Evolutionary conservation across 2,329 filamentous ascomycete genomes (phyloP), one percentile per base, ranked within the genome.

Genomic region (Colletotrichum tropicicola): DNA sequence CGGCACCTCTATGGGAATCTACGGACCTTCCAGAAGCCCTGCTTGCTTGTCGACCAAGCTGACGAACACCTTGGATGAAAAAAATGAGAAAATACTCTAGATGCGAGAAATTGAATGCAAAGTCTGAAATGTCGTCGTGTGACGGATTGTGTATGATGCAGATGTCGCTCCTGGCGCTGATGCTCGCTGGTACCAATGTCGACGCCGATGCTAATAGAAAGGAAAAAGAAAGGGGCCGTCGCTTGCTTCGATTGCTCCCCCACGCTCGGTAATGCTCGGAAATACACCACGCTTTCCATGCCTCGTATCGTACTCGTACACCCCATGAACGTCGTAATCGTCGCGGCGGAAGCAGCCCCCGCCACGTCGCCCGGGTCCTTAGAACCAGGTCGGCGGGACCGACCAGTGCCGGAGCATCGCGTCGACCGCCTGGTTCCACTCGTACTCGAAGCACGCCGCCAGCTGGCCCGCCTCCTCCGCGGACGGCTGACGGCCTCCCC

Each of bases 321-420:
- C 83, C 62, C 17, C 87, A 82, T 87, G 63, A 88, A 84, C 73
- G 81, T 83, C 2, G 77, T 85, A 69, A 85, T 84, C 74, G 81
- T 80, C 53, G 73, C 43, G 10, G n/a, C 32, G n/a, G 8, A 19
- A 32, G 19, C 15, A n/a, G 12, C 32, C 19, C 21, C 21, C 83
- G 83, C 3, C 77, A 83, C 55, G 82, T 84, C 27, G 28, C 27
- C 28, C 37, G 15, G n/a, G 4, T n/a, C 32, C 17, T 52, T 41
- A 68, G 39, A 61, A 68, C 79, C 84, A 85, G 5, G 84, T 85
- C 4, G 91, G 91, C 5, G 88, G 79, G 1, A 78, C 77, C 9
- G 85, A 79, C 91, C 91, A 93, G 73, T 93, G 89, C 59, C 87
- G 79, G 65, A 93, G 78, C 88, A 93, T 88, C 59, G 85, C 86